Conservation (phyloP, 495 filamentous ascomycete genomes). For the Trichoderma parareesei region DNA sequence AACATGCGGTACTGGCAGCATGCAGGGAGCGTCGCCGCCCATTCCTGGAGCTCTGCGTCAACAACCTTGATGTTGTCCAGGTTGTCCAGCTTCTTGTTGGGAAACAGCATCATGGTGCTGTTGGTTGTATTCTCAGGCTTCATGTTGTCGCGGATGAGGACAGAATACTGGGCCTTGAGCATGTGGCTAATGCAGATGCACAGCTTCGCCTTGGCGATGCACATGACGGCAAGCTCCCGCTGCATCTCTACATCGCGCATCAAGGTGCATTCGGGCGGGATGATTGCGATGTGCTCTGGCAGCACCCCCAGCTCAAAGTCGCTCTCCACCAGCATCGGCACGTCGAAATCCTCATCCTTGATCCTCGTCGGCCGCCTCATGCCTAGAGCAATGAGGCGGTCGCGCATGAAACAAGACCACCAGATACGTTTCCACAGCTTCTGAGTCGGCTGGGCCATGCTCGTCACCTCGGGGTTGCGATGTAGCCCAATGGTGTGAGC, state of each 20-base stretch:
- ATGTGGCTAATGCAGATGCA: constrained; percentile 79
- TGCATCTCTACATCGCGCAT: constrained; percentile 57
- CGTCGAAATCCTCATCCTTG: constrained; percentile 83
- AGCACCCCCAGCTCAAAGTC: constrained; percentile 74
- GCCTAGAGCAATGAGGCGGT: constrained; percentile 77
- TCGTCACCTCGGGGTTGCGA: constrained; percentile 64
- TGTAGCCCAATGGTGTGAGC: constrained; percentile 80
- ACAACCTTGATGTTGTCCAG: constrained; percentile 63
- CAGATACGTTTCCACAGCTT: constrained; percentile 85
- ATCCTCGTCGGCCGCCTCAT: constrained; percentile 85
- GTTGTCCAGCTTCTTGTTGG: constrained; percentile 73
- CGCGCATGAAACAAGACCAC: constrained; percentile 91
- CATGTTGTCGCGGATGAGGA: constrained; percentile 69
- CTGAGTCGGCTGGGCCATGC: constrained; percentile 60
- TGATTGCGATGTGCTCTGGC: constrained; percentile 53
- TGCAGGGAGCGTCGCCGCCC: constrained; percentile 59
- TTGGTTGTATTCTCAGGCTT: constrained; percentile 58
- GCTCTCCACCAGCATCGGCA: constrained; percentile 72
- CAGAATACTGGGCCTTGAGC: constrained; percentile 80
- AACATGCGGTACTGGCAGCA: constrained; percentile 54
- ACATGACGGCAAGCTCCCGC: constrained; percentile 70
- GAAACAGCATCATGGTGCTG: constrained; percentile 84
- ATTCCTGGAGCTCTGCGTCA: constrained; percentile 64
- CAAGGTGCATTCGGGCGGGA: constrained; percentile 58
- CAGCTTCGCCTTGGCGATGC: constrained; percentile 86